Evolutionary conservation across 345 rosid species (phyloP).

Genomic region (Syzygium oleosum): DNA sequence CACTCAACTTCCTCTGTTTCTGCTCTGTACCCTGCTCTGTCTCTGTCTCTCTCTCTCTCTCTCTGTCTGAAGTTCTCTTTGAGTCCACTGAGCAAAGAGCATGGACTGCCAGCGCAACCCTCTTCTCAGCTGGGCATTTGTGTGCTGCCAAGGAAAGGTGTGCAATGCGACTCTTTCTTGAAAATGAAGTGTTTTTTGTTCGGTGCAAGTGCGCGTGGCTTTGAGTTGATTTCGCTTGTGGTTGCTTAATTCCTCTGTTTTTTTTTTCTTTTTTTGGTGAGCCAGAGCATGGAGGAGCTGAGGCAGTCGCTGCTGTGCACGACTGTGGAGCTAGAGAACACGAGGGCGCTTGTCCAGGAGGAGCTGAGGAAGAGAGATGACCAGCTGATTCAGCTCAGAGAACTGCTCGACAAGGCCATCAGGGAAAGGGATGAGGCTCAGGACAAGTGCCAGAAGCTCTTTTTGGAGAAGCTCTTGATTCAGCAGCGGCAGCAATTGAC

Average conservation of each 20-base stretch:
- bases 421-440: constrained; percentile 68
- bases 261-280: background rate
- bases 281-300: constrained; percentile 68
- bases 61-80: background rate
- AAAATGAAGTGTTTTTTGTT: background rate
- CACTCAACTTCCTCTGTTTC: background rate
- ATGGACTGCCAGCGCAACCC: constrained; percentile 20
- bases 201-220: background rate
- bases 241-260: background rate
- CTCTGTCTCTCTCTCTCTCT: background rate
- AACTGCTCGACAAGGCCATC: constrained; percentile 40
- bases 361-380: constrained; percentile 71
- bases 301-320: constrained; percentile 59
- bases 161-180: background rate
- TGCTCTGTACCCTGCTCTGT: background rate
- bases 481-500: constrained; percentile 33
- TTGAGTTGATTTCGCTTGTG: background rate
- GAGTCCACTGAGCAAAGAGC: background rate
- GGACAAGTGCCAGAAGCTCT: constrained; percentile 50
- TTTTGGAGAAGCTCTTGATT: constrained; percentile 39
- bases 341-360: constrained; percentile 51
- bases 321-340: constrained; percentile 78
- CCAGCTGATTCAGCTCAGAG: constrained; percentile 51
- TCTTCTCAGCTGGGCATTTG: constrained; percentile 55
- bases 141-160: constrained; percentile 48